A percentile compares a stretch with the other conserved stretches of the same genome.
Conservation (phyloP, 495 filamentous ascomycete genomes). For the Astrothelium macrocarpum region DNA sequence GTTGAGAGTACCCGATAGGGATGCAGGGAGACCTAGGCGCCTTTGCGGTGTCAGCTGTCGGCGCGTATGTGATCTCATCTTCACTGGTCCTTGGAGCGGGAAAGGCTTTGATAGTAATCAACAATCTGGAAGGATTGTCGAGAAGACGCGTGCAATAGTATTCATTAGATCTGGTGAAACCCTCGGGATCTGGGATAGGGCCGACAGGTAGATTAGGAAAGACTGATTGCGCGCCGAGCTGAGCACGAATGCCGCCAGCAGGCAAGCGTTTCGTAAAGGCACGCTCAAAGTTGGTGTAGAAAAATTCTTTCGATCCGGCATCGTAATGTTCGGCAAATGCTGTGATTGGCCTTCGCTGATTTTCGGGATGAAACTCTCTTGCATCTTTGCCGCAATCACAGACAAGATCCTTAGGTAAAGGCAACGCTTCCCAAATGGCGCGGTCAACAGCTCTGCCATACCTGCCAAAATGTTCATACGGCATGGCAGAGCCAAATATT, state of each 20-base stretch:
- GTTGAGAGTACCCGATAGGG: not conserved
- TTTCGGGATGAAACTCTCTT: conserved; percentile 14
- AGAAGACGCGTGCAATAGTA: not conserved
- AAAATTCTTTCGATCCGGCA: conserved; percentile 30
- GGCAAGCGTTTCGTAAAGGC: conserved; percentile 22
- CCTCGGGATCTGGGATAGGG: no score
- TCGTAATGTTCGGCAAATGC: conserved; percentile 17
- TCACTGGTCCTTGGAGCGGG: not conserved
- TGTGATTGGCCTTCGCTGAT: conserved; percentile 14
- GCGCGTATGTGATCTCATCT: no score
- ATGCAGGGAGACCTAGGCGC: no score
- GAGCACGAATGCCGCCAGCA: conserved; percentile 11
- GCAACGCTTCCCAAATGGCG: conserved; percentile 32
- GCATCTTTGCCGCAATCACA: conserved; percentile 20
- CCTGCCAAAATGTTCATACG: conserved; percentile 35
- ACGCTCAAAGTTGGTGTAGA: conserved; percentile 36
- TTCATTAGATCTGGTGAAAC: no score
- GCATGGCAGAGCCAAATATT: conserved; percentile 39
- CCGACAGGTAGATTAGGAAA: conserved; percentile 15
- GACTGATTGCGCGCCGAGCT: conserved; percentile 22
- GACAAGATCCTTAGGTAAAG: conserved; percentile 18
- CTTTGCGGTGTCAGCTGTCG: no score
- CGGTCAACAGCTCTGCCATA: conserved; percentile 28
- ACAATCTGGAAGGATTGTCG: not conserved
- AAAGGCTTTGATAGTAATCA: not conserved